These are phyloP conservation scores for Hyaloscypha finlandica DNA, from an alignment of 495 filamentous ascomycete species.

Conservation along the genomic window DNA sequence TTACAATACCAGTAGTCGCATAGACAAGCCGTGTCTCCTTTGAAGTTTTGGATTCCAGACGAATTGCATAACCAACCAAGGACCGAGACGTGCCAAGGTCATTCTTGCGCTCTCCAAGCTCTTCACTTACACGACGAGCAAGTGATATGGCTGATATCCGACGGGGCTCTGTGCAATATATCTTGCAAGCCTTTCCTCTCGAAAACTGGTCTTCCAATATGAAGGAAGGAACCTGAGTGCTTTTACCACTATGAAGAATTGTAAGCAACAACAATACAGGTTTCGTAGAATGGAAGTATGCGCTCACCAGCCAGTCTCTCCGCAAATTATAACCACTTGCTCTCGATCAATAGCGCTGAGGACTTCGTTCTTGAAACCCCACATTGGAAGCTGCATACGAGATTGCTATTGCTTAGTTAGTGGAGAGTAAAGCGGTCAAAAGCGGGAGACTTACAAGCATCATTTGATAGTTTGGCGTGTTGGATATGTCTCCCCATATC, in stretches of 20 bases:
- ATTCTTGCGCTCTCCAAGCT: conserved; percentile 80
- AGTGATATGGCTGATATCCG: conserved; percentile 95
- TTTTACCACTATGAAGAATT: conserved; percentile 64
- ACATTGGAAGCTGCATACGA: conserved; percentile 83
- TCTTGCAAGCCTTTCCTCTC: conserved; percentile 77
- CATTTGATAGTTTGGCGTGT: conserved; percentile 56
- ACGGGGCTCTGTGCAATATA: conserved; percentile 95
- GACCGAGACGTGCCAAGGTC: conserved; percentile 83
- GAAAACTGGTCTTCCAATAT: conserved; percentile 86
- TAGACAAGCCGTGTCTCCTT: conserved; percentile 81
- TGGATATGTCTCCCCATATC: conserved; percentile 71
- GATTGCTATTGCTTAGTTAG: conserved; percentile 36
- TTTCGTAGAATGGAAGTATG: conserved; percentile 14
- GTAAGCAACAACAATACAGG: conserved; percentile 32
- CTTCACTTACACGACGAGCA: conserved; percentile 87
- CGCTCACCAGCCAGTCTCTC: conserved; percentile 80
- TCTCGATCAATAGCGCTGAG: conserved; percentile 70
- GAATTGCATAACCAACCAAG: conserved; percentile 90
- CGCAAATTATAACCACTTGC: conserved; percentile 87
- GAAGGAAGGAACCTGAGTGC: conserved; percentile 92
- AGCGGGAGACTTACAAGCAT: conserved; percentile 48
- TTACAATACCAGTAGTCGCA: conserved; percentile 86
- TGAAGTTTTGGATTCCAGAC: conserved; percentile 83
- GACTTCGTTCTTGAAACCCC: conserved; percentile 76
- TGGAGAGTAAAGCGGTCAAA: neutral